Conservation (phyloP, 108 stramenopile species). For the Cyclotella sp. region DNA sequence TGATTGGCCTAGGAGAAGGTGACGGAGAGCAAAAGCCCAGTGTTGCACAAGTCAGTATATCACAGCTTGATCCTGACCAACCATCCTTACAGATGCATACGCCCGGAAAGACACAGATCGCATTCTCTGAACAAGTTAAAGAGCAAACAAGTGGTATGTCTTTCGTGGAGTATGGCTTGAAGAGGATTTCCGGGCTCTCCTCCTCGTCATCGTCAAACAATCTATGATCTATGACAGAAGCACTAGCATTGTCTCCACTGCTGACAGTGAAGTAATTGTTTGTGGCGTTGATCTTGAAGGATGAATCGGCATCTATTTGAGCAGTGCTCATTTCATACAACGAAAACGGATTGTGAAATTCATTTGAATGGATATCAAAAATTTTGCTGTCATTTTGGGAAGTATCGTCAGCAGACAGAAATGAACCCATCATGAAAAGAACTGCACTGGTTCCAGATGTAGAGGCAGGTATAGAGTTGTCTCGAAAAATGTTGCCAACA, state of each 20-base stretch:
- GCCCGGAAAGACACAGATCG: slow-evolving; percentile 25
- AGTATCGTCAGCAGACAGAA: background rate
- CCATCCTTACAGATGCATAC: slow-evolving; percentile 32
- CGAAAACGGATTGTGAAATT: background rate
- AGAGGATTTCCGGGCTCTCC: background rate
- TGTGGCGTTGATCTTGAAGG: too few relatives aligned
- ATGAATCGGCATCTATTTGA: background rate
- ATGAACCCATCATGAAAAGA: too few relatives aligned
- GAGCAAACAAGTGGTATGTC: background rate
- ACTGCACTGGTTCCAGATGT: background rate
- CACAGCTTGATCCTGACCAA: slow-evolving; percentile 20
- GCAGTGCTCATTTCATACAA: slow-evolving; percentile 4
- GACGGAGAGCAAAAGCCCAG: slow-evolving; percentile 27
- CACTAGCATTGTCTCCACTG: background rate
- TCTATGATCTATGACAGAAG: slow-evolving; percentile 1
- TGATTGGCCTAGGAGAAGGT: too few relatives aligned
- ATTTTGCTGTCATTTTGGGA: background rate
- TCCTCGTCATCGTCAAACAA: slow-evolving; percentile 1
- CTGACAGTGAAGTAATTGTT: background rate
- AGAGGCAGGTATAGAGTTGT: too few relatives aligned
- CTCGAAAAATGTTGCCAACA: too few relatives aligned
- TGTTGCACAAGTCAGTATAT: slow-evolving; percentile 9
- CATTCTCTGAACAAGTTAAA: slow-evolving; percentile 10
- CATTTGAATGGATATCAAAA: background rate
- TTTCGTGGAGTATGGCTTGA: background rate